phyloP scores from a whole-genome alignment of 2,329 filamentous ascomycete genomes.

The Aspergillus jensenii region DNA sequence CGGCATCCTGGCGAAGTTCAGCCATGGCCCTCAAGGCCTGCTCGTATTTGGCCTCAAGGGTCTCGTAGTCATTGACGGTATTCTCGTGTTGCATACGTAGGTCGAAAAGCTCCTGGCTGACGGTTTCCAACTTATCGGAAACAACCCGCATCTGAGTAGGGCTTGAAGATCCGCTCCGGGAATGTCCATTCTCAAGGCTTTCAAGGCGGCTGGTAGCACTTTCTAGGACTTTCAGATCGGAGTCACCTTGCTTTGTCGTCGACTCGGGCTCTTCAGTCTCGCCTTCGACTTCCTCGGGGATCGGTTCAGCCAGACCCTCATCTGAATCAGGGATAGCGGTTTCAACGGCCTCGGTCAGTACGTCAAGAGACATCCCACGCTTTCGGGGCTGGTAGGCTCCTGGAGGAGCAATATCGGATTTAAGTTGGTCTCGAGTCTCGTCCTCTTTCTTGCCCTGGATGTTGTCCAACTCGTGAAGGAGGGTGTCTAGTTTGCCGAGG shows the following conservation, averaged over 20 bases:
- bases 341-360: constrained; percentile 45
- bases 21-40: constrained; percentile 79
- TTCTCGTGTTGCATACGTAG: constrained; percentile 87
- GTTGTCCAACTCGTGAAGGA: constrained; percentile 82
- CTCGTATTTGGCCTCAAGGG: constrained; percentile 85
- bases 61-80: constrained; percentile 76
- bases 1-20: constrained; percentile 74
- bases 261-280: constrained; percentile 18
- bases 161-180: constrained; percentile 56
- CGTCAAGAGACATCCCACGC: constrained; percentile 40
- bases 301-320: constrained; percentile 38
- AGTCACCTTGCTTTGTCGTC: constrained; percentile 25
- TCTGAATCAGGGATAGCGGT: constrained; percentile 48
- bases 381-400: constrained; percentile 27
- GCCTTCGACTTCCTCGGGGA: constrained; percentile 29
- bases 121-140: constrained; percentile 85
- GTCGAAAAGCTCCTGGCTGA: constrained; percentile 88
- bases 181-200: constrained; percentile 19
- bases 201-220: constrained; percentile 31
- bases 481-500: constrained; percentile 87
- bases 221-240: constrained; percentile 38
- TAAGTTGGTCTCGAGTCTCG: constrained; percentile 16
- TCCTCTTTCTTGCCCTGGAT: constrained; percentile 53
- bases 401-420: constrained; percentile 16
- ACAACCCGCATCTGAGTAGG: constrained; percentile 82